A percentile compares a stretch with the other conserved stretches of the same genome.
These are phyloP conservation scores for Cryomyces minteri DNA, from an alignment of 495 filamentous ascomycete genomes.

Conservation along the genomic window DNA sequence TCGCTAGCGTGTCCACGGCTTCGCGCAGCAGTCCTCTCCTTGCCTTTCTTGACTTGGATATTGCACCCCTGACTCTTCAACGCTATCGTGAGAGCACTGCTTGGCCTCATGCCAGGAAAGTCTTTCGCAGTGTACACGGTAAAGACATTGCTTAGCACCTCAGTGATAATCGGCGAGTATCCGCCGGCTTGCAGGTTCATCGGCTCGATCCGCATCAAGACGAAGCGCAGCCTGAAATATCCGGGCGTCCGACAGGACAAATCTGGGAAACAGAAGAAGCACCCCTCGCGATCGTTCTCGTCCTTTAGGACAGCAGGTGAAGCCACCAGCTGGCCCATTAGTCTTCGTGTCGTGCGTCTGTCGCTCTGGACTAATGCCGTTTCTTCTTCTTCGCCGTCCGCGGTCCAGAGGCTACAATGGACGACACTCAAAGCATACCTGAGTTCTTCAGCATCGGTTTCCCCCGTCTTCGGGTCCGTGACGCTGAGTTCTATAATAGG, in stretches of 20 bases:
- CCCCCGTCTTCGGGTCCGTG: conserved; percentile 37
- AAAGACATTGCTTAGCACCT: conserved; percentile 60
- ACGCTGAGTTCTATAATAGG: conserved; percentile 81
- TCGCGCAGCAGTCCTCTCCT: conserved; percentile 32
- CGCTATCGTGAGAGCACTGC: conserved; percentile 45
- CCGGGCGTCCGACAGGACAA: conserved; percentile 82
- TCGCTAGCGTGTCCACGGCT: conserved; percentile 1
- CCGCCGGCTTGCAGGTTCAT: conserved; percentile 26
- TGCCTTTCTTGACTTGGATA: conserved; percentile 71
- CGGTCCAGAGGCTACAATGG: conserved; percentile 62
- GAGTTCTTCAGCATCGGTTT: conserved; percentile 37
- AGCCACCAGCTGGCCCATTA: conserved; percentile 67
- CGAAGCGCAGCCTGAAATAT: conserved; percentile 63
- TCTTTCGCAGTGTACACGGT: conserved; percentile 91
- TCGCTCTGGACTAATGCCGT: conserved; percentile 27
- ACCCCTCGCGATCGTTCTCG: conserved; percentile 46
- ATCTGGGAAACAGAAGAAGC: conserved; percentile 93
- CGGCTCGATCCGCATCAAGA: conserved; percentile 64
- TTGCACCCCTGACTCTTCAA: conserved; percentile 58
- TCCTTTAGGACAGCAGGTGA: conserved; percentile 52
- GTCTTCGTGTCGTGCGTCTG: conserved; percentile 32
- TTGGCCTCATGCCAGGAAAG: conserved; percentile 80
- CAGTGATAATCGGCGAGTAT: conserved; percentile 41
- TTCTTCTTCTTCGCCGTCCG: conserved; percentile 37
- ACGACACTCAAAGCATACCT: conserved; percentile 65